A percentile compares a stretch with the other conserved stretches of the same genome.
Conservation (phyloP, 495 filamentous ascomycete genomes). For the Hypoxylon crocopeplum region DNA sequence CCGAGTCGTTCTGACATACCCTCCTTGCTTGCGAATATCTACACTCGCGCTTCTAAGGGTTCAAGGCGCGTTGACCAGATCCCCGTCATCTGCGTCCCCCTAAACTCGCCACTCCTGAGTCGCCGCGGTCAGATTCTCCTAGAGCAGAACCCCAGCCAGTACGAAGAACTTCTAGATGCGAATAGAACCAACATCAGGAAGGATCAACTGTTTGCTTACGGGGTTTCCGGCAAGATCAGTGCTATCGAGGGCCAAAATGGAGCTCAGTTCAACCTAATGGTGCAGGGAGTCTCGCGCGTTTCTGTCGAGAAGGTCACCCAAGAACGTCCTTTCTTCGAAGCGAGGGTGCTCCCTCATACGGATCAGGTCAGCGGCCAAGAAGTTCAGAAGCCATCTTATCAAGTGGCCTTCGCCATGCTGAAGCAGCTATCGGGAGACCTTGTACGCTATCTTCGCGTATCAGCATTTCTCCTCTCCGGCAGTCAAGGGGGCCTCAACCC, state of each 20-base stretch:
- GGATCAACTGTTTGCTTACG: conserved; percentile 77
- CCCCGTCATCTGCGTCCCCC: conserved; percentile 81
- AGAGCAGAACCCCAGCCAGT: conserved; percentile 52
- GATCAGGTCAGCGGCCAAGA: conserved; percentile 35
- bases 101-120: conserved; percentile 72
- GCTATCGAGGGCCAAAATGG: conserved; percentile 80
- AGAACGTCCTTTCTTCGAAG: conserved; percentile 87
- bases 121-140: conserved; percentile 74
- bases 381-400: conserved; percentile 38
- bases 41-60: conserved; percentile 68
- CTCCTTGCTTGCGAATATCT: conserved; percentile 78
- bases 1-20: conserved; percentile 81
- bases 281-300: conserved; percentile 84
- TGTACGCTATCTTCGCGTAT: conserved; percentile 76
- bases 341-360: conserved; percentile 61
- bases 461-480: conserved; percentile 71
- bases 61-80: conserved; percentile 68
- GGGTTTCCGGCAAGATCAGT: conserved; percentile 80
- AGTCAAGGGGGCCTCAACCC: conserved; percentile 72
- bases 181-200: conserved; percentile 62
- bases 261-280: conserved; percentile 80
- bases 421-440: conserved; percentile 85
- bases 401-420: conserved; percentile 76
- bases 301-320: conserved; percentile 74
- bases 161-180: conserved; percentile 60